phyloP scores from a whole-genome alignment of 768 basidiomycete genomes.

The Kwoniella bestiolae region DNA sequence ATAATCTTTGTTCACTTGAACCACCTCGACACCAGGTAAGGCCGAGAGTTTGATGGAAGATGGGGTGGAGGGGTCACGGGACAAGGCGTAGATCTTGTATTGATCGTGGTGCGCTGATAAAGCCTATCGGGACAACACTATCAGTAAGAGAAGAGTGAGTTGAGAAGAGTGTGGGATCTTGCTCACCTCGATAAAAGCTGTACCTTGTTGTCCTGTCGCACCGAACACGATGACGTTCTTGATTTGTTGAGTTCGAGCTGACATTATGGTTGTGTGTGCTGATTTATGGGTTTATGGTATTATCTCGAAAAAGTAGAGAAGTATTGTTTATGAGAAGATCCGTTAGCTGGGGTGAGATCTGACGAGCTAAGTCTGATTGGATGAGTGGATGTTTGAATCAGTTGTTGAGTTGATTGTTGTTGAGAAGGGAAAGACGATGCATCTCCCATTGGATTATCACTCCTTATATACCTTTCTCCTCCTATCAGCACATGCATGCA shows the following conservation, averaged over 20 bases:
- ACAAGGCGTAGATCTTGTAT: conserved; percentile 29
- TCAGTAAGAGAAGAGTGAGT: neutral
- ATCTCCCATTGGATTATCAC: neutral
- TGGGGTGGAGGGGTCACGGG: conserved; percentile 14
- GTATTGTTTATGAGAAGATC: neutral
- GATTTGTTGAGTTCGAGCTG: neutral
- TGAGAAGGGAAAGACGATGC: neutral
- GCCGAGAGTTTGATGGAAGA: conserved; percentile 22
- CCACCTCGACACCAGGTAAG: conserved; percentile 29
- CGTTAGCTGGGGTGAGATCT: neutral
- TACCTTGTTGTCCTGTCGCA: conserved; percentile 34
- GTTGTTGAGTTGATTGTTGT: neutral
- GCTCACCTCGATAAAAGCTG: conserved; percentile 30
- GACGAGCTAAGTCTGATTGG: neutral
- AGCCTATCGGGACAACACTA: neutral
- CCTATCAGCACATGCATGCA: neutral
- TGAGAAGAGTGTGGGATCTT: neutral
- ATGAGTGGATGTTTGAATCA: neutral
- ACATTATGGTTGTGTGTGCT: neutral
- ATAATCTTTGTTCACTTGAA: conserved; percentile 24
- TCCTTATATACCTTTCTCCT: conserved; percentile 9
- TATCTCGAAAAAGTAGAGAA: neutral
- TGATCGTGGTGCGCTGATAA: neutral
- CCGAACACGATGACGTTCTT: conserved; percentile 38
- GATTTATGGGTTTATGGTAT: neutral